These are phyloP conservation scores for Candolleomyces efflorescens DNA, from an alignment of 768 basidiomycete species.

Conservation along the genomic window DNA sequence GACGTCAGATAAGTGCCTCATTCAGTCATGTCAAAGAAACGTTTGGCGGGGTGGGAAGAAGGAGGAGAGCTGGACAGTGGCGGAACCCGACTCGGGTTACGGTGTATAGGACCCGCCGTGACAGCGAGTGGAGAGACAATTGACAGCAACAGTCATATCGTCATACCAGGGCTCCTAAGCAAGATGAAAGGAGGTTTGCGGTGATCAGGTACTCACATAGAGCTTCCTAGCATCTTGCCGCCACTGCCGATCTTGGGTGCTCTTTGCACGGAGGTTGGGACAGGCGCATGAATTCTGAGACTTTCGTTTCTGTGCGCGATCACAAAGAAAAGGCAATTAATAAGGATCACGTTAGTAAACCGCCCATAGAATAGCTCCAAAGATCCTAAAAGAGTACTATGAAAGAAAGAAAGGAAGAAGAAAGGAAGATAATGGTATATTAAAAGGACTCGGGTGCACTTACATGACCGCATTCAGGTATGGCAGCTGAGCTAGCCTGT, in stretches of 20 bases:
- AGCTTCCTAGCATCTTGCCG: constrained; percentile 22
- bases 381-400: too few relatives aligned
- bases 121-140: too few relatives aligned
- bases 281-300: constrained; percentile 31
- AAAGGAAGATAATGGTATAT: too few relatives aligned
- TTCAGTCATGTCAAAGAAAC: neutral
- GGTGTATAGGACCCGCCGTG: too few relatives aligned
- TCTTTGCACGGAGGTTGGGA: constrained; percentile 27
- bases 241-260: constrained; percentile 26
- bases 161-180: neutral
- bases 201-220: neutral
- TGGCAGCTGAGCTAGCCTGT: constrained; percentile 18
- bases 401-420: too few relatives aligned
- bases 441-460: constrained; percentile 8
- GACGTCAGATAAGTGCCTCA: neutral
- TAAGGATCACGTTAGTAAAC: too few relatives aligned
- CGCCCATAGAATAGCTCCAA: too few relatives aligned
- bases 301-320: constrained; percentile 32
- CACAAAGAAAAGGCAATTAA: neutral
- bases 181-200: neutral
- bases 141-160: too few relatives aligned
- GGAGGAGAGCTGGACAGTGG: neutral
- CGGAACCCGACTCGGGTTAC: too few relatives aligned
- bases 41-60: neutral
- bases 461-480: constrained; percentile 34